Base-by-base conservation (phyloP, 768 basidiomycete species). In the Amanita pallidorosea region DNA sequence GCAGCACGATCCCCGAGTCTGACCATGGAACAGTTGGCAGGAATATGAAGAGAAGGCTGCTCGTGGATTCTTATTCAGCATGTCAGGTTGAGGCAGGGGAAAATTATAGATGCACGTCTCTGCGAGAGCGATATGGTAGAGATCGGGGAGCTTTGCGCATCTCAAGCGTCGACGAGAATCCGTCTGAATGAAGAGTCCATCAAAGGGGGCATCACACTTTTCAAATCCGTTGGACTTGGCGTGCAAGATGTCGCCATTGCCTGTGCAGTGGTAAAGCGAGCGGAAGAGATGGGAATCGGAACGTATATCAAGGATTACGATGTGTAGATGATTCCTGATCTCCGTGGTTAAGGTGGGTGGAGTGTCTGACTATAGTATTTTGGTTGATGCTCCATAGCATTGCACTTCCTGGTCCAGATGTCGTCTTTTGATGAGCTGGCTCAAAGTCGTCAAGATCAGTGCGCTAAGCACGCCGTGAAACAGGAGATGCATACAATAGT, bases 181-280 rank as follows among this genome's bases (percentile, higher is more conserved):
- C 36, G 33, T n/a, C n/a, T n/a, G 12, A 33, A 33, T 13, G 22
- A 5, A 22, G 55, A 47, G 33, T 4, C 11, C 3, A 7, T 2
- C n/a, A 11, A 61, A 3, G 79, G 76, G 1, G 71, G 74, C 1
- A 71, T 92, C 9, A 87, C 83, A 1, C 72, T 94, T 25, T 93
- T 90, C 75, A 94, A 93, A 66, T 87, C 85, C 0, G 92, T 94
- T 5, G 91, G 92, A 2, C 65, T 92, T 5, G 88, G 86, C 1
- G 65, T 88, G n/a, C 91, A 94, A 58, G 92, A 95, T 56, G 86
- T 88, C 4, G 86, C 83, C 0, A 88, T 94, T 52, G 81, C 88
- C 8, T 72, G 67, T 49, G 76, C 83, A 2, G 78, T 91, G 1
- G 74, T 90, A 2, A 65, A 74, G 4, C 72, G 71, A 47, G 89